phyloP scores from a whole-genome alignment of 164 flowering plant genomes.

The Tinospora cordifolia region DNA sequence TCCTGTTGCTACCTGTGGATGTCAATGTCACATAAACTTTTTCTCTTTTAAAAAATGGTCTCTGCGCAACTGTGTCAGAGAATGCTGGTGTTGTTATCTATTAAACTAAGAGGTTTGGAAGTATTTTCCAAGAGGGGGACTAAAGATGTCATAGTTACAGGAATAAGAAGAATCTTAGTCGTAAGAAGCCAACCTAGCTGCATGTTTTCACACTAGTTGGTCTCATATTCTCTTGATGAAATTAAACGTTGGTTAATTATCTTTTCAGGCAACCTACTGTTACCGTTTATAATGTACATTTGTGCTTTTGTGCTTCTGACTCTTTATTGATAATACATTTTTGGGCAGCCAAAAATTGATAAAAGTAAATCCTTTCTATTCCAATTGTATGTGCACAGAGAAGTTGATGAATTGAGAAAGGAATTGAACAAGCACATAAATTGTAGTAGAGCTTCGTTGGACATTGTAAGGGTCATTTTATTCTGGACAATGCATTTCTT shows the following conservation, averaged over 20 bases:
- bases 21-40: not conserved
- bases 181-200: too few relatives aligned
- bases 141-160: not conserved
- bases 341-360: too few relatives aligned
- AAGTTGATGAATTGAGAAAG: constrained; percentile 44
- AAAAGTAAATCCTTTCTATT: too few relatives aligned
- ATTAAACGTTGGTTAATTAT: not conserved
- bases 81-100: too few relatives aligned
- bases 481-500: constrained; percentile 6
- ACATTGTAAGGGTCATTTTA: constrained; percentile 29
- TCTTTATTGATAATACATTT: too few relatives aligned
- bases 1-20: not conserved
- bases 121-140: not conserved
- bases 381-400: constrained; percentile 29
- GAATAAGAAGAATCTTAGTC: too few relatives aligned
- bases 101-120: not conserved
- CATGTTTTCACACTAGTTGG: not conserved
- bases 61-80: not conserved
- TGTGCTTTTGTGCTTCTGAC: constrained; percentile 1
- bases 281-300: not conserved
- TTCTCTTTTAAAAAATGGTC: not conserved
- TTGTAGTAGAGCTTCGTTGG: constrained; percentile 14
- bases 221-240: not conserved
- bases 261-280: too few relatives aligned
- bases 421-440: constrained; percentile 28